Evolutionary conservation across 2,329 filamentous ascomycete species (phyloP).

Genomic region (Phialocephala sp.): DNA sequence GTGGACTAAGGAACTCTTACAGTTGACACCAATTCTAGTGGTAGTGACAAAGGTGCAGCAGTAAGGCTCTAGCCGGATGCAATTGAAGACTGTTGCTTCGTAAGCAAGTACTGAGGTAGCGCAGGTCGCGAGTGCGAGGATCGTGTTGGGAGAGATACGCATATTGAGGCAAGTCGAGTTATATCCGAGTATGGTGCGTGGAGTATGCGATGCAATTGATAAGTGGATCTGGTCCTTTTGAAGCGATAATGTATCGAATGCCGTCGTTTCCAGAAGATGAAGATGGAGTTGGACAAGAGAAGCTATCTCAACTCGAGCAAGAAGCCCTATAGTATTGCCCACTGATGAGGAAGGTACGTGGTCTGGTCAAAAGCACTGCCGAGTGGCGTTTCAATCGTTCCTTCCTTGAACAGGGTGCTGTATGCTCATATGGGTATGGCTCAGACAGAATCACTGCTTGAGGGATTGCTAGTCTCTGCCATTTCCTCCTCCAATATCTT

Average conservation of each 20-base stretch:
- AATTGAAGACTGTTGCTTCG: neutral
- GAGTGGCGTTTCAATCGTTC: neutral
- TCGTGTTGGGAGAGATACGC: neutral
- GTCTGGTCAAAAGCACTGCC: neutral
- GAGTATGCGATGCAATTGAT: slow-evolving; percentile 3
- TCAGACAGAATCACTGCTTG: too few species aligned
- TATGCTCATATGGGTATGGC: too few species aligned
- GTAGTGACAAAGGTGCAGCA: neutral
- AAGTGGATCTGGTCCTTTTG: neutral
- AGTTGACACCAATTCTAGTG: slow-evolving; percentile 1
- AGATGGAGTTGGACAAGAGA: slow-evolving; percentile 7
- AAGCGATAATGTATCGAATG: slow-evolving; percentile 6
- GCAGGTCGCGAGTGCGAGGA: neutral
- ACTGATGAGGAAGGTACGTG: neutral
- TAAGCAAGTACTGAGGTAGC: neutral
- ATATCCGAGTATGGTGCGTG: neutral
- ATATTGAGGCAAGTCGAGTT: neutral
- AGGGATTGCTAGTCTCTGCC: too few species aligned
- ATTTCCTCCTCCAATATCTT: too few species aligned
- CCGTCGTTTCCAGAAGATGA: slow-evolving; percentile 1
- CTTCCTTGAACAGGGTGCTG: neutral
- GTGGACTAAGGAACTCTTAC: neutral
- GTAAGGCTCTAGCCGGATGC: neutral
- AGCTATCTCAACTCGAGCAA: neutral
- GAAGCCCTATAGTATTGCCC: neutral